Base-by-base conservation (phyloP, 2,329 filamentous ascomycete species). In the Phyllosticta ampelicida region DNA sequence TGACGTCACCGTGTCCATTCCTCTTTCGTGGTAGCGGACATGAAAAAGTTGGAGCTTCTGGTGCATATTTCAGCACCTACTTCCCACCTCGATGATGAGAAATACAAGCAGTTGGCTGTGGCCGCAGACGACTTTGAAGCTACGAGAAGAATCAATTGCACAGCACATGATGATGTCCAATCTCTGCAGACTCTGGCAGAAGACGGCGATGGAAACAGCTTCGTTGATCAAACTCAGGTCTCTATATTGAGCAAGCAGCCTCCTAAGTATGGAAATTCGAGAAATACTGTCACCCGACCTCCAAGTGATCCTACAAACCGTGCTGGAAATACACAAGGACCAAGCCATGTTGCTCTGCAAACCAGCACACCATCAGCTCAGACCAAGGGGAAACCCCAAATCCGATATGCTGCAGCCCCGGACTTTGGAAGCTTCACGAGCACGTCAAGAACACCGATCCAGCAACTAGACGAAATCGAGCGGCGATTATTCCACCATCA, bases 31-130 rank as follows among this genome's bases (percentile, higher is more conserved):
- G 6, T 44, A n/a, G 6, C 13, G 68, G 62, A 61, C 58, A 69
- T 74, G 65, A 71, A 76, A 60, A 44, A 44, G 5, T 44, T 44
- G 36, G 72, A 77, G 60, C 67, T 78, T 26, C 68, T 77, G 29
- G 72, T 75, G 30, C 77, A 79, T 63, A 72, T 76, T 48, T 74
- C 75, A 60, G 72, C 76, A 6, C 67, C 75, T 9, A 70, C 72
- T 9, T 73, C 69, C 44, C 68, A 66, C 28, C 66, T 68, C 48
- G 70, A 74, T 60, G 77, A 78, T 66, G 69, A 74, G 44, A 61
- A 68, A 4, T 75, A 71, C 60, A 68, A 66, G 52, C 67, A 68
- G 50, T 65, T 77, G 60, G 74, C 73, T 11, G 62, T 67, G 23
- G 70, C 71, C 10, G 78, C 78, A 63, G 57, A 66, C n/a, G 61